Evolutionary conservation across 2,329 filamentous ascomycete genomes (phyloP).

Genomic region (Colletotrichum limetticola): DNA sequence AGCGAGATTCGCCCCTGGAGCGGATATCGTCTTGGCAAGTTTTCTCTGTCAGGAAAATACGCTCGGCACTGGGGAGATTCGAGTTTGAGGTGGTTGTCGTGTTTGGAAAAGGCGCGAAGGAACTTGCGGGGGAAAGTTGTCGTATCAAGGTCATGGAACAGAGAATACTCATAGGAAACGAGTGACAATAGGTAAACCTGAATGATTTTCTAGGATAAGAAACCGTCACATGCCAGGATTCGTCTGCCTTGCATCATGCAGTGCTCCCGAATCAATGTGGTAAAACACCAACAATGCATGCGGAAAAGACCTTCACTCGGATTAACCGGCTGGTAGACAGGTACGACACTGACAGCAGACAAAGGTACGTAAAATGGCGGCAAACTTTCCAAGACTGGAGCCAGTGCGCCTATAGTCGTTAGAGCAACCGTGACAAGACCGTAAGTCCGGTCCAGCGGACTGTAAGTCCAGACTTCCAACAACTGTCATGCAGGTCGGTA

Average conservation of each 20-base stretch:
- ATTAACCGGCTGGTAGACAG: background rate
- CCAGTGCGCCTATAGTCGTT: background rate
- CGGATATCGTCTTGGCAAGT: background rate
- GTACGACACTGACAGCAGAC: background rate
- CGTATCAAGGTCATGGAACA: background rate
- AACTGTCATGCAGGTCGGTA: background rate
- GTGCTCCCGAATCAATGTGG: background rate
- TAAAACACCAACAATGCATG: background rate
- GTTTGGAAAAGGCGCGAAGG: background rate
- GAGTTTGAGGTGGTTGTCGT: slow-evolving; percentile 4
- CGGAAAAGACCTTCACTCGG: background rate
- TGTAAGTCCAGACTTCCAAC: background rate
- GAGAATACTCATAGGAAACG: background rate
- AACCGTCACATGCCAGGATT: background rate
- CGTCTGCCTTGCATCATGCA: background rate
- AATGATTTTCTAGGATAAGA: background rate
- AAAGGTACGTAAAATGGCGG: too few species aligned
- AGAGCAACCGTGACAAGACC: background rate
- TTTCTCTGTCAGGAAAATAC: background rate
- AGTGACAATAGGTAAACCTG: background rate
- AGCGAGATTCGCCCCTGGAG: background rate
- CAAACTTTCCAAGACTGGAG: too few species aligned
- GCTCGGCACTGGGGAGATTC: background rate
- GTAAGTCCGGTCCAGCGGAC: background rate
- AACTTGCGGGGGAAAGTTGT: background rate